A percentile compares a stretch with the other conserved stretches of the same genome.
These are phyloP conservation scores for Pisolithus microcarpus DNA, from an alignment of 768 basidiomycete genomes.

Conservation along the genomic window DNA sequence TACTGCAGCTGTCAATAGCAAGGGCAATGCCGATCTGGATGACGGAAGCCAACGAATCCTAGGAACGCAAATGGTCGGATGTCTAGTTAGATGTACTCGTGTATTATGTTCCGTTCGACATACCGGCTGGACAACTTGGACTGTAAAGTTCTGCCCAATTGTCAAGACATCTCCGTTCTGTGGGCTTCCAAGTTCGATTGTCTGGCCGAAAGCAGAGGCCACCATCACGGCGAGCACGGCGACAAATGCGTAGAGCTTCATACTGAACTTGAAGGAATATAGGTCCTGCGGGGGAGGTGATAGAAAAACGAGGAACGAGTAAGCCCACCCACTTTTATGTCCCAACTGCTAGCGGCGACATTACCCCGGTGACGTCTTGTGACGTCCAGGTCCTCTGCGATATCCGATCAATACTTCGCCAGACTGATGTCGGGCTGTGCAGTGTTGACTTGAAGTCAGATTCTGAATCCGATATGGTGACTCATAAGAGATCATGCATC, in stretches of 20 bases:
- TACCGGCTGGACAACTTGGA: constrained; percentile 18
- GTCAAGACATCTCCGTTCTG: constrained; percentile 11
- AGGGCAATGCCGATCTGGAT: constrained; percentile 28
- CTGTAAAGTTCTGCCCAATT: constrained; percentile 13
- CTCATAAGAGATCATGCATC: no score
- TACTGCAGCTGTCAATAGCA: constrained; percentile 13
- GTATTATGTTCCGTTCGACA: neutral
- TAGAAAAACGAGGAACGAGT: neutral
- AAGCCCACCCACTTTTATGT: constrained; percentile 2
- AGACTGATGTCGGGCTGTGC: no score
- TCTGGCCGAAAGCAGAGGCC: constrained; percentile 17
- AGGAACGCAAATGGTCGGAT: neutral
- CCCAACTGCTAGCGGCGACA: neutral
- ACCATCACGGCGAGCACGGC: constrained; percentile 5
- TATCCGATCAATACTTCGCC: no score
- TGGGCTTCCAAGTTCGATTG: constrained; percentile 21
- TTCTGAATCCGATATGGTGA: no score
- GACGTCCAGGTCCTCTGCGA: no score
- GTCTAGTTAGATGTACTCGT: neutral
- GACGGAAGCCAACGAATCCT: constrained; percentile 14
- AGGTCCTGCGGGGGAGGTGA: neutral
- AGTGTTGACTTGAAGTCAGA: no score
- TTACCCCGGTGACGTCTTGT: no score
- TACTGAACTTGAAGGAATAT: neutral
- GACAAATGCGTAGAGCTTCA: constrained; percentile 12